A percentile compares a stretch with the other conserved stretches of the same genome.
phyloP scores from a whole-genome alignment of 1,284 basidiomycete genomes.

The Inonotus hispidus region DNA sequence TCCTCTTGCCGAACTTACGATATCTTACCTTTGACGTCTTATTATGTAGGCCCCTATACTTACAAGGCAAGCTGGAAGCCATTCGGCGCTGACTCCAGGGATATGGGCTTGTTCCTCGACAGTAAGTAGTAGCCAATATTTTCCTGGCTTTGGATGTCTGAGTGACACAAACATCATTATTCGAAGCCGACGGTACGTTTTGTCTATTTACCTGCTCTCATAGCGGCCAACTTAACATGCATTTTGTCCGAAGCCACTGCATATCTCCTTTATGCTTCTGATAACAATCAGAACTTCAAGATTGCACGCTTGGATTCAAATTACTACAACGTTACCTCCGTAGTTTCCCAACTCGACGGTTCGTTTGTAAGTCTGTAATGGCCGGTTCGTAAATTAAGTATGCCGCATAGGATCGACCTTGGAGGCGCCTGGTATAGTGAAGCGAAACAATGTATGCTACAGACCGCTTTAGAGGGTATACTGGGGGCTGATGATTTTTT shows the following conservation, averaged over 20 bases:
- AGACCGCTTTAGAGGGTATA: not conserved
- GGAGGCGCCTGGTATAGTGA: slow-evolving; percentile 58
- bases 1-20: not conserved
- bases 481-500: not conserved
- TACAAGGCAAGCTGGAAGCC: slow-evolving; percentile 53
- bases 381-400: not conserved
- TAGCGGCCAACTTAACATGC: not conserved
- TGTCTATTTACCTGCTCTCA: slow-evolving; percentile 24
- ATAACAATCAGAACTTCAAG: slow-evolving; percentile 68
- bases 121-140: slow-evolving; percentile 30
- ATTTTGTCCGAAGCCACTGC: slow-evolving; percentile 23
- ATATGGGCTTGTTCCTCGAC: slow-evolving; percentile 55
- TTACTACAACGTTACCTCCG: slow-evolving; percentile 51
- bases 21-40: not conserved
- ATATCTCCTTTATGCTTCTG: slow-evolving; percentile 59
- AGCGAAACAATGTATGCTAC: slow-evolving; percentile 44
- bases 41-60: slow-evolving; percentile 37
- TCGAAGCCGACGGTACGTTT: not conserved
- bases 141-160: slow-evolving; percentile 30
- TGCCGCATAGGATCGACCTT: slow-evolving; percentile 42
- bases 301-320: slow-evolving; percentile 50
- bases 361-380: slow-evolving; percentile 14
- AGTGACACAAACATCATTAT: slow-evolving; percentile 29
- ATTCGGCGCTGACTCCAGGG: slow-evolving; percentile 53
- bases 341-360: slow-evolving; percentile 45